phyloP scores from a whole-genome alignment of 306 rosid species.

The Dryas octopetala region DNA sequence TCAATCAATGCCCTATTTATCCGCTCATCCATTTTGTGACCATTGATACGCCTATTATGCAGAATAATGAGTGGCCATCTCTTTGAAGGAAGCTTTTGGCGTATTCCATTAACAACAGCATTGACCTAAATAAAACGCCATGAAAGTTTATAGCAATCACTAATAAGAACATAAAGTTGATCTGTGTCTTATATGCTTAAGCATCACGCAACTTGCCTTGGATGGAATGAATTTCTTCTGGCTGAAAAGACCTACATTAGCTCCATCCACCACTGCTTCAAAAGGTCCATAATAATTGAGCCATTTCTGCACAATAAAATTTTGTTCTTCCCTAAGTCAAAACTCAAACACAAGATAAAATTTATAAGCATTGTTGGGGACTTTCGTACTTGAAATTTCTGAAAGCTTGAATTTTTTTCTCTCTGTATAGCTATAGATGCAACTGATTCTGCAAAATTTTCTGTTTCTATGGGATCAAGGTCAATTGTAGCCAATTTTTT shows the following conservation, averaged over 20 bases:
- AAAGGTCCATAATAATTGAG: slow-evolving; percentile 85
- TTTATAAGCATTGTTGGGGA: slow-evolving; percentile 13
- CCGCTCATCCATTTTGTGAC: slow-evolving; percentile 61
- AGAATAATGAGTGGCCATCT: slow-evolving; percentile 83
- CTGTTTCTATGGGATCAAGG: slow-evolving; percentile 88
- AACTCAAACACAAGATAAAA: slow-evolving; percentile 20
- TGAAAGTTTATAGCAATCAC: slow-evolving; percentile 13
- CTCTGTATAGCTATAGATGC: slow-evolving; percentile 66
- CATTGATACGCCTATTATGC: slow-evolving; percentile 77
- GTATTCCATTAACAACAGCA: slow-evolving; percentile 67
- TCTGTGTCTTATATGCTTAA: not conserved
- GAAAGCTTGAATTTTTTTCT: slow-evolving; percentile 71
- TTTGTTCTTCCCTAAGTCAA: slow-evolving; percentile 20
- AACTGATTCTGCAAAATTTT: slow-evolving; percentile 81
- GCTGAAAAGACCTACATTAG: slow-evolving; percentile 79
- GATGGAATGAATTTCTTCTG: slow-evolving; percentile 71
- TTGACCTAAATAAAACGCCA: slow-evolving; percentile 53
- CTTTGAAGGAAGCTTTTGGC: slow-evolving; percentile 73
- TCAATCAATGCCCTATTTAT: slow-evolving; percentile 66
- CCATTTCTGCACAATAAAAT: slow-evolving; percentile 70
- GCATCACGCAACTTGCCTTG: slow-evolving; percentile 60
- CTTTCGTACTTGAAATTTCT: slow-evolving; percentile 78
- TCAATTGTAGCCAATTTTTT: slow-evolving; percentile 69
- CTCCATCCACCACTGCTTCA: slow-evolving; percentile 96
- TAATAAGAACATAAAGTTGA: slow-evolving; percentile 1